These are phyloP conservation scores for Apiotrichum laibachii DNA, from an alignment of 1,284 basidiomycete genomes.

Conservation along the genomic window DNA sequence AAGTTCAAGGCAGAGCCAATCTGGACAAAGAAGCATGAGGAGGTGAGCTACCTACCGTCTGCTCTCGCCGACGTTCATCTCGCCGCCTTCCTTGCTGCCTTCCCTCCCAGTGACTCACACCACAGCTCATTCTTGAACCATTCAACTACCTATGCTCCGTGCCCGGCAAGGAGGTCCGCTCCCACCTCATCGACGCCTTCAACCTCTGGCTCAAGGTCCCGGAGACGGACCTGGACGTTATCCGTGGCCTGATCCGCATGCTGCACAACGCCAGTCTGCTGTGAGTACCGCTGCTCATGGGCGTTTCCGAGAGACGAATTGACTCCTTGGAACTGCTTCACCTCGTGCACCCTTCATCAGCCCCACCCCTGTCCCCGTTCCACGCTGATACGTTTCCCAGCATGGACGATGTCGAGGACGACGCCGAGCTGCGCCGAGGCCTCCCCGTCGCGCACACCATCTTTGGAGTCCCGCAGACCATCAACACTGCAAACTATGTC, in stretches of 20 bases:
- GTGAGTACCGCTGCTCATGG: conserved; percentile 54
- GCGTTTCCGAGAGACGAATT: no score
- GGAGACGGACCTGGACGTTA: conserved; percentile 64
- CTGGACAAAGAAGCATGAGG: conserved; percentile 51
- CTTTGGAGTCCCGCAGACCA: conserved; percentile 92
- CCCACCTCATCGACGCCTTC: conserved; percentile 88
- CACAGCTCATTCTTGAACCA: conserved; percentile 68
- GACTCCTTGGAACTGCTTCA: background rate
- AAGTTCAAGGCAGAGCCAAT: conserved; percentile 20
- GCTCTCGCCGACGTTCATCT: background rate
- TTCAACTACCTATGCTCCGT: conserved; percentile 80
- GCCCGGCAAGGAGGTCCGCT: conserved; percentile 91
- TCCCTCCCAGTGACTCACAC: background rate
- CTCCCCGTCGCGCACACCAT: conserved; percentile 89
- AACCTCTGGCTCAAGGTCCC: conserved; percentile 88
- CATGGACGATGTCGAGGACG: conserved; percentile 97
- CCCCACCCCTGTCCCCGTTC: background rate
- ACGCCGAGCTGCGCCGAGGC: conserved; percentile 83
- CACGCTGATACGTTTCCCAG: conserved; percentile 50
- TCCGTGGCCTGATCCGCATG: conserved; percentile 83
- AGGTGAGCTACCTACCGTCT: conserved; percentile 30
- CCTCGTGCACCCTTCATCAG: background rate
- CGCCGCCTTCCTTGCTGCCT: background rate
- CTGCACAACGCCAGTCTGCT: conserved; percentile 91
- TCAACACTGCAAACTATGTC: conserved; percentile 96